A percentile compares a stretch with the other conserved stretches of the same genome.
Evolutionary conservation across 2,329 filamentous ascomycete genomes (phyloP).

Genomic region (Stachybotrys chartarum): DNA sequence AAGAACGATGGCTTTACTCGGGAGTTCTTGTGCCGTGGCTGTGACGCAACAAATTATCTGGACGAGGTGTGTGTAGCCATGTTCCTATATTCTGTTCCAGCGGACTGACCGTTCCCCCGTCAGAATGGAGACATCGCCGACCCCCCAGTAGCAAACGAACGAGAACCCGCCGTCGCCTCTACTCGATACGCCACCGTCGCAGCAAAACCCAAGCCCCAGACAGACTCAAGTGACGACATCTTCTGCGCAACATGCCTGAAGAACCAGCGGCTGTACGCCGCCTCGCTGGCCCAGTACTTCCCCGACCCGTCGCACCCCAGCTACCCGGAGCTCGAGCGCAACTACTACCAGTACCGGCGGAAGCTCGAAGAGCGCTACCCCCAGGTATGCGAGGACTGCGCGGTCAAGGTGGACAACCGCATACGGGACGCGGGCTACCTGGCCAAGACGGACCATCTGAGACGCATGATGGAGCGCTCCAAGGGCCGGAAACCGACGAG

Average conservation of each 20-base stretch:
- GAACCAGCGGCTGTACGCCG: constrained; percentile 78
- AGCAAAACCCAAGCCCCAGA: constrained; percentile 16
- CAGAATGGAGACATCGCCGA: constrained; percentile 87
- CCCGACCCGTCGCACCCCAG: constrained; percentile 59
- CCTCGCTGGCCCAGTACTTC: constrained; percentile 73
- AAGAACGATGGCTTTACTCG: constrained; percentile 49
- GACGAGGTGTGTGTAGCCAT: constrained; percentile 57
- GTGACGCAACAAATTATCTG: constrained; percentile 82
- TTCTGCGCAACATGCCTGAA: constrained; percentile 76
- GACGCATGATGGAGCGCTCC: constrained; percentile 65
- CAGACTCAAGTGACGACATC: constrained; percentile 22
- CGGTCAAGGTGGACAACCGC: constrained; percentile 62
- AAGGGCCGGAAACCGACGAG: constrained; percentile 25
- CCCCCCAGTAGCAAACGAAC: constrained; percentile 56
- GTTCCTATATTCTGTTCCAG: background rate
- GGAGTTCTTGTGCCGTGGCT: constrained; percentile 68
- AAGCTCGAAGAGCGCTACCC: constrained; percentile 79
- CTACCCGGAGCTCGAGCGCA: constrained; percentile 60
- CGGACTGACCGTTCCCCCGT: background rate
- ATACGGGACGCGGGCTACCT: constrained; percentile 69
- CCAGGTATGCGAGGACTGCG: constrained; percentile 77
- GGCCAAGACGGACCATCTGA: constrained; percentile 74
- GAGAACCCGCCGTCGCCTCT: constrained; percentile 28
- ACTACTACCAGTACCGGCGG: constrained; percentile 62
- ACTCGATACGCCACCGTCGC: constrained; percentile 38